Percentiles rank a stretch among this genome's conserved stretches.
Conservation (phyloP, 164 flowering plant species). For the Umbellularia californica region DNA sequence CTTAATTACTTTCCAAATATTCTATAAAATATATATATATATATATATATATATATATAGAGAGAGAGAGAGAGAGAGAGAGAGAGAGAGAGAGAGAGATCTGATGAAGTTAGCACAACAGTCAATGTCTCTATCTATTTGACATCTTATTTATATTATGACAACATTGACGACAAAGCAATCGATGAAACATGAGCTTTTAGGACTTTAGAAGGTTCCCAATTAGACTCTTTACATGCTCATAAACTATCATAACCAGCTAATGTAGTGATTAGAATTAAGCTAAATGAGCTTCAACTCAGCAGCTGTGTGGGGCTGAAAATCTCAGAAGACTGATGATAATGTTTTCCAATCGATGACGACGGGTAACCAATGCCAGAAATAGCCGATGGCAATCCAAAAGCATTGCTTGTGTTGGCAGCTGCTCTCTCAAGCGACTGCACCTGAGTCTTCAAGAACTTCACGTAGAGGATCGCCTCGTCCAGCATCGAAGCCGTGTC, state of each 20-base stretch:
- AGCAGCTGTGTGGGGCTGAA: constrained; percentile 29
- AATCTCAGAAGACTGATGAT: constrained; percentile 21
- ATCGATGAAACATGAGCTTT: neutral
- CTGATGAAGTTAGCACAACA: too few relatives aligned
- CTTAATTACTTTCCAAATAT: too few relatives aligned
- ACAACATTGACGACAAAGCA: neutral
- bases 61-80: neutral
- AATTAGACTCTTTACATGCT: neutral
- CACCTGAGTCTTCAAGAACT: constrained; percentile 54
- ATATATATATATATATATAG: too few relatives aligned
- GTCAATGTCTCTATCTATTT: too few relatives aligned
- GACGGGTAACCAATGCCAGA: constrained; percentile 21
- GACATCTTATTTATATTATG: neutral
- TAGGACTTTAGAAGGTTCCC: constrained; percentile 2
- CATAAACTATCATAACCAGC: too few relatives aligned
- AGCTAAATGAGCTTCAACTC: constrained; percentile 11
- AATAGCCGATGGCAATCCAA: constrained; percentile 30
- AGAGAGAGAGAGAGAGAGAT: neutral
- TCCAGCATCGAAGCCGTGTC: constrained; percentile 69
- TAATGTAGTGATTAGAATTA: neutral
- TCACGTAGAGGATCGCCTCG: constrained; percentile 59
- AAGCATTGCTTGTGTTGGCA: constrained; percentile 19
- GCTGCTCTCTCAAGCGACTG: constrained; percentile 46
- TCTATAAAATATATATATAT: neutral
- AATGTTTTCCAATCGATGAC: constrained; percentile 14